A percentile compares a stretch with the other conserved stretches of the same genome.
phyloP scores from a whole-genome alignment of 2,329 filamentous ascomycete species.

The Epichloe amarillans region DNA sequence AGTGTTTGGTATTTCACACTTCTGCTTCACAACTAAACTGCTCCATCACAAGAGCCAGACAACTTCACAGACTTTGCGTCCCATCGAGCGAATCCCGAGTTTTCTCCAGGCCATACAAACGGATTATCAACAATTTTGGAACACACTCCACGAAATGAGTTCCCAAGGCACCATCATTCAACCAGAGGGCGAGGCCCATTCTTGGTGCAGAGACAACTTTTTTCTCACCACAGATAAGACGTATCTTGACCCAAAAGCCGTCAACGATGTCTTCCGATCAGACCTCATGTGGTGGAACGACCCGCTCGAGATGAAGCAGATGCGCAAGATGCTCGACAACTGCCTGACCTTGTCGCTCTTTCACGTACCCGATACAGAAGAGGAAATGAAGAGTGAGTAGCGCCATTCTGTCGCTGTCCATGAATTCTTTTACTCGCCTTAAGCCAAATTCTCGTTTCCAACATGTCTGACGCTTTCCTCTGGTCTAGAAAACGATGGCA shows the following conservation, averaged over 20 bases:
- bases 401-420: slow-evolving; percentile 12
- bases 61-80: not conserved
- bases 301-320: slow-evolving; percentile 30
- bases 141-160: slow-evolving; percentile 6
- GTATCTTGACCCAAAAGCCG: slow-evolving; percentile 37
- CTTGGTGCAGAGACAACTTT: slow-evolving; percentile 41
- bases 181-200: slow-evolving; percentile 21
- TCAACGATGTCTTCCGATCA: slow-evolving; percentile 42
- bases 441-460: not conserved
- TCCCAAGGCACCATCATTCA: slow-evolving; percentile 10
- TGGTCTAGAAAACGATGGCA: slow-evolving; percentile 17
- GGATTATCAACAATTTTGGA: not conserved
- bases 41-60: not conserved
- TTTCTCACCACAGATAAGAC: slow-evolving; percentile 47
- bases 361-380: slow-evolving; percentile 23
- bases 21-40: slow-evolving; percentile 3
- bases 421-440: not conserved
- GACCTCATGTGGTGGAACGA: slow-evolving; percentile 50
- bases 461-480: not conserved
- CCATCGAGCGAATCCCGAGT: not conserved
- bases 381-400: slow-evolving; percentile 24
- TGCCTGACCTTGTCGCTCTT: slow-evolving; percentile 50
- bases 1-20: slow-evolving; percentile 1
- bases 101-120: not conserved
- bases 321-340: slow-evolving; percentile 40